A percentile compares a stretch with the other conserved stretches of the same genome.
Conservation (phyloP, 2,329 filamentous ascomycete species). For the Xylariaceae sp. region DNA sequence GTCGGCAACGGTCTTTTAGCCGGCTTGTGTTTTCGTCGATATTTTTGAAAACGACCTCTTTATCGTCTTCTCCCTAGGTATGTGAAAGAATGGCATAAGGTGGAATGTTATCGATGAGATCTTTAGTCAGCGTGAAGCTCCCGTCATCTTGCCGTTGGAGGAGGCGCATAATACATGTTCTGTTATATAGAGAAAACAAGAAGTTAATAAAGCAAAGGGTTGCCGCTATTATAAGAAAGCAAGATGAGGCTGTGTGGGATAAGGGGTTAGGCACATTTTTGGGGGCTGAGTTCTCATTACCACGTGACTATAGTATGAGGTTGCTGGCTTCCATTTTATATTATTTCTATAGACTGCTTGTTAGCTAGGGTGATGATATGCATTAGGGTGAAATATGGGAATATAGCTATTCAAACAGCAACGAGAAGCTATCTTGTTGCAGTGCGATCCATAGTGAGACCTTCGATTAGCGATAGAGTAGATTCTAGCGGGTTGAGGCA, state of each 20-base stretch:
- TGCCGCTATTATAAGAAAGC: background rate
- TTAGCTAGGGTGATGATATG: too few species aligned
- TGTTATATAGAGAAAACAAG: background rate
- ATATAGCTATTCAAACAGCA: too few species aligned
- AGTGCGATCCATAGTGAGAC: too few species aligned
- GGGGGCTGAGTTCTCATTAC: background rate
- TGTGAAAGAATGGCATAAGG: background rate
- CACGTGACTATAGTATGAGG: background rate
- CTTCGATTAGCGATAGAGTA: too few species aligned
- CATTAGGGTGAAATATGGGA: too few species aligned
- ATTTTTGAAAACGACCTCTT: background rate
- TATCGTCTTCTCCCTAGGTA: background rate
- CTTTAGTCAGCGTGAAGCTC: background rate
- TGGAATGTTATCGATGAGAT: background rate
- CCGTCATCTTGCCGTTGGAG: background rate
- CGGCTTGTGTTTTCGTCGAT: background rate
- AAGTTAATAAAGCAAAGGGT: background rate
- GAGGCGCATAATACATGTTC: background rate
- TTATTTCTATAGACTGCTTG: too few species aligned
- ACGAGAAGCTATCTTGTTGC: too few species aligned
- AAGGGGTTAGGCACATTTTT: background rate
- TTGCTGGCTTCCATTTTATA: too few species aligned
- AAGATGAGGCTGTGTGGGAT: background rate
- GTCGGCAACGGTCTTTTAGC: background rate
- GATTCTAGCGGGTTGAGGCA: too few species aligned